Percentiles rank a stretch among this genome's conserved stretches.
Conservation (phyloP, 2,329 filamentous ascomycete genomes). For the Pleurostoma richardsiae region DNA sequence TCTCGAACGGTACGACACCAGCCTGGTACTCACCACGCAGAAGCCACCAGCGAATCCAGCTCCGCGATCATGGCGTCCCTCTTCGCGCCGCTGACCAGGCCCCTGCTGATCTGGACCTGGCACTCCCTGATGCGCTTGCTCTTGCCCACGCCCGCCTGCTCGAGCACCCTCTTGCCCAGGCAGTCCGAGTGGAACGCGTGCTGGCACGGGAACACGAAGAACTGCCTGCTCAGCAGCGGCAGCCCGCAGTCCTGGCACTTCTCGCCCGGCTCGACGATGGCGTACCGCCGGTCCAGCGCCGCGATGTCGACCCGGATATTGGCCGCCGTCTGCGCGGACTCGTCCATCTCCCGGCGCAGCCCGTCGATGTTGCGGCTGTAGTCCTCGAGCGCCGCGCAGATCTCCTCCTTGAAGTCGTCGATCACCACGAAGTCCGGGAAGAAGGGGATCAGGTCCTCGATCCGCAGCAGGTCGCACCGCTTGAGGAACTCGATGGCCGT, state of each 20-base stretch:
- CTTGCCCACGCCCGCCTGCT: slow-evolving; percentile 71
- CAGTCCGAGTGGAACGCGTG: slow-evolving; percentile 98
- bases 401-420: slow-evolving; percentile 98
- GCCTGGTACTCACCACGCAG: slow-evolving; percentile 68
- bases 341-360: slow-evolving; percentile 92
- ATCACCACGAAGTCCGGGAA: slow-evolving; percentile 99
- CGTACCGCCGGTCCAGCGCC: slow-evolving; percentile 81
- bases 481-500: slow-evolving; percentile 90
- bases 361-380: slow-evolving; percentile 88
- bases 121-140: slow-evolving; percentile 78
- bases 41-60: slow-evolving; percentile 86
- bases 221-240: slow-evolving; percentile 82
- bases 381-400: slow-evolving; percentile 87
- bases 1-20: neutral
- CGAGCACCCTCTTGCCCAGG: slow-evolving; percentile 77
- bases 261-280: slow-evolving; percentile 94
- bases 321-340: slow-evolving; percentile 78
- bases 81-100: slow-evolving; percentile 62
- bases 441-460: slow-evolving; percentile 96
- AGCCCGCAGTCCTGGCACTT: slow-evolving; percentile 85
- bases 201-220: slow-evolving; percentile 98
- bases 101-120: slow-evolving; percentile 77
- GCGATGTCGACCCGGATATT: slow-evolving; percentile 90
- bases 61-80: slow-evolving; percentile 83
- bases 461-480: slow-evolving; percentile 84